Evolutionary conservation across 1,284 basidiomycete species (phyloP).

Genomic region (Chalciporus sp.): DNA sequence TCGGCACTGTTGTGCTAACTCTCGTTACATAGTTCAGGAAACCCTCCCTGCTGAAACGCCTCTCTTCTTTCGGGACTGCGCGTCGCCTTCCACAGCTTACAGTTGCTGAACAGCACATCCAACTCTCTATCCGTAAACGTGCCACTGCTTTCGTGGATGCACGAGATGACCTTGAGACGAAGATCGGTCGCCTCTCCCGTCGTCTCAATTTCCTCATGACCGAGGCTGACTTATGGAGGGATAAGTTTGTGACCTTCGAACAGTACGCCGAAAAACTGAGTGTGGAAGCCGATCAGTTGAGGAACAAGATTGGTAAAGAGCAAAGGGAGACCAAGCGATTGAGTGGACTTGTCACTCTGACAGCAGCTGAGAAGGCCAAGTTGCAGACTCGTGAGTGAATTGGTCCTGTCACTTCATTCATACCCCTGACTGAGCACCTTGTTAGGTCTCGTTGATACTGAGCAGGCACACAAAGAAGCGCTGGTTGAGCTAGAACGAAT

Average conservation of each 20-base stretch:
- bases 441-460: conserved; percentile 69
- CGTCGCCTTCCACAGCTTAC: conserved; percentile 76
- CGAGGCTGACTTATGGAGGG: conserved; percentile 85
- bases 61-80: conserved; percentile 74
- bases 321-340: conserved; percentile 83
- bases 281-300: conserved; percentile 77
- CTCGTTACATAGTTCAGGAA: conserved; percentile 71
- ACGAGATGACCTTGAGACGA: conserved; percentile 87
- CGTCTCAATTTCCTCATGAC: conserved; percentile 91
- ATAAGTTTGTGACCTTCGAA: conserved; percentile 90
- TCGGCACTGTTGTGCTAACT: conserved; percentile 16
- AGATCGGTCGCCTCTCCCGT: conserved; percentile 81
- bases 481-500: conserved; percentile 69
- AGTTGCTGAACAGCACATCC: conserved; percentile 79
- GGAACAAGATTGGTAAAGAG: conserved; percentile 85
- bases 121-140: conserved; percentile 84
- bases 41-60: conserved; percentile 84
- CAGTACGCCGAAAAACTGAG: conserved; percentile 91
- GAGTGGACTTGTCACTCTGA: conserved; percentile 74
- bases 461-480: conserved; percentile 72
- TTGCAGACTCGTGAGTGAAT: conserved; percentile 65
- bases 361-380: conserved; percentile 74
- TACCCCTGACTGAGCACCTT: conserved; percentile 16
- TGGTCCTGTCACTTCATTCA: background rate
- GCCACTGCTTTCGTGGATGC: conserved; percentile 92